These are phyloP conservation scores for Penicillium chermesinum DNA, from an alignment of 495 filamentous ascomycete species.

Conservation along the genomic window DNA sequence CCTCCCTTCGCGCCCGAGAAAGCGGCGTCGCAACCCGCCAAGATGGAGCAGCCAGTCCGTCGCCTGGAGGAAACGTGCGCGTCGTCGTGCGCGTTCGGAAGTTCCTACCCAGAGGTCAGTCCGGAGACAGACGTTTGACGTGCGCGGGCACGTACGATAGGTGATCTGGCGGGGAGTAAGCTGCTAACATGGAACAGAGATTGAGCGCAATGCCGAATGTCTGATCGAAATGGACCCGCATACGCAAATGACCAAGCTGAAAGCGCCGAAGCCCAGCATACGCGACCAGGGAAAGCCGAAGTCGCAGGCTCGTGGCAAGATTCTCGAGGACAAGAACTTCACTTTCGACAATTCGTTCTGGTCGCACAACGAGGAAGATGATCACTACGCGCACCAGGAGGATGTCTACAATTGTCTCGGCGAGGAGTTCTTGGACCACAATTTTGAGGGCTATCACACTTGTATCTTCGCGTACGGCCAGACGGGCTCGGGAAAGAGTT, in stretches of 20 bases:
- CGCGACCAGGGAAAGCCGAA: slow-evolving; percentile 61
- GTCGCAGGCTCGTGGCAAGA: slow-evolving; percentile 62
- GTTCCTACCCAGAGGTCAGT: slow-evolving; percentile 81
- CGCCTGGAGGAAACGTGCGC: slow-evolving; percentile 76
- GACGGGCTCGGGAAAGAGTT: slow-evolving; percentile 95
- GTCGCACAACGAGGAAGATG: slow-evolving; percentile 73
- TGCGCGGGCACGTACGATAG: neutral
- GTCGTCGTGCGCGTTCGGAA: slow-evolving; percentile 90
- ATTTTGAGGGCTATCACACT: slow-evolving; percentile 98
- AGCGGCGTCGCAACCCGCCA: slow-evolving; percentile 41
- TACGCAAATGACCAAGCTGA: slow-evolving; percentile 73
- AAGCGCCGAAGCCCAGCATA: slow-evolving; percentile 55
- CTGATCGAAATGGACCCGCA: slow-evolving; percentile 85
- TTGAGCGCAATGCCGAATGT: slow-evolving; percentile 72
- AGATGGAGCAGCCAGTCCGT: slow-evolving; percentile 31
- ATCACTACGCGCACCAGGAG: slow-evolving; percentile 79
- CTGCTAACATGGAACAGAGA: slow-evolving; percentile 51
- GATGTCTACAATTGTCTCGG: slow-evolving; percentile 93
- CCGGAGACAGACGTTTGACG: neutral
- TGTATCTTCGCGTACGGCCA: slow-evolving; percentile 99
- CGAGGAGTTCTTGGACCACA: slow-evolving; percentile 97
- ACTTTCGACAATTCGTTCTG: slow-evolving; percentile 98
- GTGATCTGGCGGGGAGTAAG: neutral
- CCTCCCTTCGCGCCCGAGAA: slow-evolving; percentile 69
- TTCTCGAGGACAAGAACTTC: slow-evolving; percentile 82